Conservation (phyloP, 345 rosid genomes). For the Eucalyptus tenuipes region DNA sequence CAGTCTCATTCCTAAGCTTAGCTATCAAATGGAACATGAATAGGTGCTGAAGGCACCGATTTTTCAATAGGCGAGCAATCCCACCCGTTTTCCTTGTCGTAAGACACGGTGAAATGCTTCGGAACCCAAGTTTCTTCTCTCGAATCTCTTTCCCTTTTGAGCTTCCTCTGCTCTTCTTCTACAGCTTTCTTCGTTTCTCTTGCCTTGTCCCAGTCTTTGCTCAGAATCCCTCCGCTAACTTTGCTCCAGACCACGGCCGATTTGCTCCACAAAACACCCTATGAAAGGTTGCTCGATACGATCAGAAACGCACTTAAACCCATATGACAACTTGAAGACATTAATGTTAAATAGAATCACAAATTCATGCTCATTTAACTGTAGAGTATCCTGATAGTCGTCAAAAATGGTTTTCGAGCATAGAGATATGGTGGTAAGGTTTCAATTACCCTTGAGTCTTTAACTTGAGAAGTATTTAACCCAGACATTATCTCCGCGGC, state of each 20-base stretch:
- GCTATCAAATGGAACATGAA: conserved; percentile 16
- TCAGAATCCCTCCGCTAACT: conserved; percentile 45
- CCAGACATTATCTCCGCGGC: conserved; percentile 39
- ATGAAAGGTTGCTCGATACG: background rate
- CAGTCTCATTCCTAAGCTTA: background rate
- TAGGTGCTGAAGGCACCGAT: conserved; percentile 52
- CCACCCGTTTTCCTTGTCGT: conserved; percentile 39
- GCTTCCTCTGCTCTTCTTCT: conserved; percentile 58
- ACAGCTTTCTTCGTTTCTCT: conserved; percentile 46
- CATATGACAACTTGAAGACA: background rate
- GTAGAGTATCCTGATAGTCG: background rate
- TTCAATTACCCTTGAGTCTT: conserved; percentile 35
- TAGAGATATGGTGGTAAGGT: background rate
- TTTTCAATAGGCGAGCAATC: conserved; percentile 42
- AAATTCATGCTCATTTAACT: background rate
- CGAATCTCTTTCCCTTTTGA: conserved; percentile 24
- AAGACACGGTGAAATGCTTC: conserved; percentile 34
- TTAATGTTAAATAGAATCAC: background rate
- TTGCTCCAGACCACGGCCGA: conserved; percentile 60
- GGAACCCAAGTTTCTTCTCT: conserved; percentile 51
- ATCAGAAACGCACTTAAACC: background rate
- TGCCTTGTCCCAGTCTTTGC: conserved; percentile 63
- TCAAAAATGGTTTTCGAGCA: background rate
- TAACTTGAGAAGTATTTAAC: conserved; percentile 43
- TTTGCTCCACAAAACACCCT: conserved; percentile 52